phyloP scores from a whole-genome alignment of 2,329 filamentous ascomycete genomes.

The Exophiala alcalophila region DNA sequence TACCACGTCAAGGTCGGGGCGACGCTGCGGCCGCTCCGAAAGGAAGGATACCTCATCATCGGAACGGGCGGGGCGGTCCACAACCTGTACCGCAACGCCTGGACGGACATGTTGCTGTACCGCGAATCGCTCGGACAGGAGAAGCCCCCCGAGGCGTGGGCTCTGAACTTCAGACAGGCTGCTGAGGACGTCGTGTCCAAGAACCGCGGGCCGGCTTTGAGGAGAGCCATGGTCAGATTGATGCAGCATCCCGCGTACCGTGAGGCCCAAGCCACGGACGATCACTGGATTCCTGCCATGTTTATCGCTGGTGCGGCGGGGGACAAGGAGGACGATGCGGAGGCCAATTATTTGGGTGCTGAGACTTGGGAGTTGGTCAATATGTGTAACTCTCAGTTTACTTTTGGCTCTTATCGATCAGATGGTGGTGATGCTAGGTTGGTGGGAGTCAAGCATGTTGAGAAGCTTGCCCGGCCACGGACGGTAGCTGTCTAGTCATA shows the following conservation, averaged over 20 bases:
- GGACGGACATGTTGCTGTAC: conserved; percentile 63
- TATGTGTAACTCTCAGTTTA: conserved; percentile 63
- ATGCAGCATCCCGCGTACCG: conserved; percentile 67
- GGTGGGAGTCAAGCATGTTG: too few relatives aligned
- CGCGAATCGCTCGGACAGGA: conserved; percentile 62
- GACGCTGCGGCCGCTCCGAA: conserved; percentile 55
- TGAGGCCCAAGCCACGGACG: conserved; percentile 67
- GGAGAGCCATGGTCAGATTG: conserved; percentile 56
- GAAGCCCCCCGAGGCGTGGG: conserved; percentile 57
- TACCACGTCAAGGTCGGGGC: conserved; percentile 58
- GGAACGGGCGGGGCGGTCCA: conserved; percentile 65
- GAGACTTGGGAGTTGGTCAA: conserved; percentile 61
- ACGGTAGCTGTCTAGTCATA: too few relatives aligned
- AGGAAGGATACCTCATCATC: conserved; percentile 57
- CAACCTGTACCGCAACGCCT: conserved; percentile 66
- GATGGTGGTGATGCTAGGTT: too few relatives aligned
- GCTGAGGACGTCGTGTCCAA: conserved; percentile 59
- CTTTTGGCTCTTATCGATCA: conserved; percentile 49
- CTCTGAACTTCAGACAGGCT: conserved; percentile 64
- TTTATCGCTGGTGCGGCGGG: conserved; percentile 61
- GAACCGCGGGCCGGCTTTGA: conserved; percentile 53
- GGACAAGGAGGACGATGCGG: conserved; percentile 46
- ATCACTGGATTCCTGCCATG: conserved; percentile 65
- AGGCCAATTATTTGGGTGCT: conserved; percentile 47
- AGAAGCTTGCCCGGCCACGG: too few relatives aligned